Base-by-base conservation (phyloP, 1,284 basidiomycete genomes). In the Cryptococcus wingfieldii region DNA sequence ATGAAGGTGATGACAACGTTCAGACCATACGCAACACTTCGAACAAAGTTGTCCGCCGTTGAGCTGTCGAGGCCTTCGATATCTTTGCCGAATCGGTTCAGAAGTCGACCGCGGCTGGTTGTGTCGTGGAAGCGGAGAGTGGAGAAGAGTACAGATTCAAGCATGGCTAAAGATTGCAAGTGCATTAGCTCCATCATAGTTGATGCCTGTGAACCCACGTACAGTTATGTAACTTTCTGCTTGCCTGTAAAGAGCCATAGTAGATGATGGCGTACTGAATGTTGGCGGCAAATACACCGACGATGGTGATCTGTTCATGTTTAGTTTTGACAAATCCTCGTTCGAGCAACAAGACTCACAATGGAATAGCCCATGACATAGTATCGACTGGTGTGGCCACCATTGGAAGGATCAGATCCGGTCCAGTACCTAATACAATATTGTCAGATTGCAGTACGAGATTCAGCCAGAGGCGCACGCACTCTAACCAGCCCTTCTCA, bases 61-160 rank as follows among this genome's bases (percentile, higher is more conserved):
- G 76, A 84, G 59, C 89, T 91, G 72, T 97, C 92, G 50, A 95
- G 85, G 27, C 87, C 88, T 79, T 96, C 92, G 57, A 95, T 90
- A 70, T 96, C 93, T 72, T 96, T 95, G 42, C 91, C 90, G 66
- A 96, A 95, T 39, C 92, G 82, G 71, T 95, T 94, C 39, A 94
- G 77, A 7, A 94, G 78, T 13, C 90, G 84, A 7, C 92, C 92
- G 46, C 90, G 84, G 49, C 87, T 89, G 4, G 91, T 85, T 0
- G 91, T 96, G 69, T 97, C 93, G 68, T 95, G 93, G 82, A 96
- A 96, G 27, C 92, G 84, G 51, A 96, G 86, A 43, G 90, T 86
- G 1, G 94, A 92, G 65, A 93, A 93, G 1, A 98, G 79, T 10
- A 98, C 86, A 0, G 86, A 78, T 70, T 92, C 86, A 42, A 98